Conservation (phyloP, 106 monocot genomes). For the Narthecium ossifragum region DNA sequence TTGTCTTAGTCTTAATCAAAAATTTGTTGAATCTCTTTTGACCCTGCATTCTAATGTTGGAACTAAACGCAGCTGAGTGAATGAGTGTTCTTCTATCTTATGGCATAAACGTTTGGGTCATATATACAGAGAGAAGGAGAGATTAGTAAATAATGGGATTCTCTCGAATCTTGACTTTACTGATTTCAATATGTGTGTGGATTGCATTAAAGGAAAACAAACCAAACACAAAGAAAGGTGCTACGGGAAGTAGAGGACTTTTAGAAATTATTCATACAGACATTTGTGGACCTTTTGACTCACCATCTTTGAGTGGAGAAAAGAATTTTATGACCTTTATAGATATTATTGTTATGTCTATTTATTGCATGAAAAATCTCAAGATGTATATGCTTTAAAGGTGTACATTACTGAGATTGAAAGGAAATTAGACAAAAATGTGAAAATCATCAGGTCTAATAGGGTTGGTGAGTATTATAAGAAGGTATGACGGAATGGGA, state of each 20-base stretch:
- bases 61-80: neutral
- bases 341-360: slow-evolving; percentile 5
- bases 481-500: neutral
- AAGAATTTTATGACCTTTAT: slow-evolving; percentile 11
- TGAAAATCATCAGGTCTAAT: slow-evolving; percentile 3
- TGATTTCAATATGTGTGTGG: slow-evolving; percentile 5
- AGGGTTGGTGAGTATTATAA: slow-evolving; percentile 7
- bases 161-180: slow-evolving; percentile 6
- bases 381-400: neutral
- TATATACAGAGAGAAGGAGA: neutral
- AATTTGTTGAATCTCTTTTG: neutral
- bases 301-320: neutral
- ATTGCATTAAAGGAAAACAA: slow-evolving; percentile 9
- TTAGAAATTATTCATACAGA: slow-evolving; percentile 9
- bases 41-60: slow-evolving; percentile 6
- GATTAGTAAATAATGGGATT: slow-evolving; percentile 2
- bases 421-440: neutral
- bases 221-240: slow-evolving; percentile 2
- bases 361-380: slow-evolving; percentile 4
- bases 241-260: neutral
- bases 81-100: neutral
- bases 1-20: slow-evolving; percentile 1
- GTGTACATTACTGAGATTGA: neutral
- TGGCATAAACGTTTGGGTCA: slow-evolving; percentile 5
- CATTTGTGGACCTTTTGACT: neutral